These are phyloP conservation scores for Penicillium sp. DNA, from an alignment of 2,329 filamentous ascomycete genomes.

Conservation along the genomic window DNA sequence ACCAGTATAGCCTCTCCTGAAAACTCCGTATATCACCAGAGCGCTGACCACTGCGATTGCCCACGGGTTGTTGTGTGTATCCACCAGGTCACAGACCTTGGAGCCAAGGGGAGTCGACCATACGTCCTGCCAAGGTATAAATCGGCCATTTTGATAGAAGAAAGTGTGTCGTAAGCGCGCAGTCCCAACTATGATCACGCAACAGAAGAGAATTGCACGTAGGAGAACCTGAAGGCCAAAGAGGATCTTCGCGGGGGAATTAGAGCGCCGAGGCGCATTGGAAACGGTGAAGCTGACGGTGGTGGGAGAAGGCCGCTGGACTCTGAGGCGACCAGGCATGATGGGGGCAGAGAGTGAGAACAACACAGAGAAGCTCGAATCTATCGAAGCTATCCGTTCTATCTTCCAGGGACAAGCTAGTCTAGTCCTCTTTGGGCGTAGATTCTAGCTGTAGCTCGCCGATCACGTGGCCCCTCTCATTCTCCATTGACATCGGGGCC, in stretches of 20 bases:
- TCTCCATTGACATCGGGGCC: constrained; percentile 17
- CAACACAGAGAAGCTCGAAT: background rate
- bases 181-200: constrained; percentile 37
- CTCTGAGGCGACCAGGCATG: constrained; percentile 56
- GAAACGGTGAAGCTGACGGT: constrained; percentile 92
- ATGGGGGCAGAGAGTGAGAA: constrained; percentile 8
- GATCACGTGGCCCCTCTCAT: constrained; percentile 26
- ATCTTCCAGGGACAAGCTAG: constrained; percentile 7
- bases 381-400: constrained; percentile 2
- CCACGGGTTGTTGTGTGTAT: constrained; percentile 41
- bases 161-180: constrained; percentile 31
- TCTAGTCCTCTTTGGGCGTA: constrained; percentile 7
- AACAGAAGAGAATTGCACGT: constrained; percentile 43
- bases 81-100: constrained; percentile 34
- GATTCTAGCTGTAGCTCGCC: constrained; percentile 4
- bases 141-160: constrained; percentile 24
- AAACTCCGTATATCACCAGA: constrained; percentile 43
- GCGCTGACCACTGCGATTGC: constrained; percentile 39
- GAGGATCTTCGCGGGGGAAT: constrained; percentile 44
- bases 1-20: constrained; percentile 52
- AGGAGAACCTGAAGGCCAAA: constrained; percentile 45
- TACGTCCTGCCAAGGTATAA: constrained; percentile 29
- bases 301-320: constrained; percentile 65
- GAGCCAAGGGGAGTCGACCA: constrained; percentile 34
- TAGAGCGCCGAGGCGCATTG: constrained; percentile 58